These are phyloP conservation scores for Nicotiana tabacum DNA, from an alignment of 257 asterid species.

Conservation along the genomic window DNA sequence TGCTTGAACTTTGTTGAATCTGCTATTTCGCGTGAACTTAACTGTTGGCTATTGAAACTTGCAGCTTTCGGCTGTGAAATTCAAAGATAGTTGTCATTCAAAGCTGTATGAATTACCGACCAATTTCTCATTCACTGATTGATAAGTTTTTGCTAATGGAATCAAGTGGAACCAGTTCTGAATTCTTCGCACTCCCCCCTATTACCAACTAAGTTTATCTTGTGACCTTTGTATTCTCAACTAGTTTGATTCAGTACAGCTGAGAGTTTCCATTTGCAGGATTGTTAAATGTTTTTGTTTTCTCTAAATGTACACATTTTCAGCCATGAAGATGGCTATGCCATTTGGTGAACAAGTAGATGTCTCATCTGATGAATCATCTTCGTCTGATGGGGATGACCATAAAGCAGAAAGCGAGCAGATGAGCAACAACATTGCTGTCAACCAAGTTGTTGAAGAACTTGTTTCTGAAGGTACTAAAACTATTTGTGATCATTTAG, in stretches of 20 bases:
- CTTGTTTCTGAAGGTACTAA: slow-evolving; percentile 42
- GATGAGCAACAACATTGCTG: background rate
- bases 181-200: background rate
- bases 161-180: background rate
- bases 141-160: background rate
- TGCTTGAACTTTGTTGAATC: background rate
- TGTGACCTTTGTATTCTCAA: background rate
- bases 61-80: background rate
- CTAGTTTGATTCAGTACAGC: background rate
- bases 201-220: background rate
- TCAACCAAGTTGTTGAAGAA: slow-evolving; percentile 26
- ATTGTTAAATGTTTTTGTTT: background rate
- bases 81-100: background rate
- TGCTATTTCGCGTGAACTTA: background rate
- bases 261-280: background rate
- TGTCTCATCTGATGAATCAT: slow-evolving; percentile 54
- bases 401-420: slow-evolving; percentile 14
- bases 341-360: slow-evolving; percentile 42
- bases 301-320: background rate
- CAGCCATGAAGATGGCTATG: slow-evolving; percentile 26
- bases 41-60: background rate
- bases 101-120: background rate
- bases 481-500: background rate
- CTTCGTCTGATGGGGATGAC: slow-evolving; percentile 36
- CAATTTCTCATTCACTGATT: background rate